Base-by-base conservation (phyloP, 2,329 filamentous ascomycete genomes). In the Talaromyces atroroseus region DNA sequence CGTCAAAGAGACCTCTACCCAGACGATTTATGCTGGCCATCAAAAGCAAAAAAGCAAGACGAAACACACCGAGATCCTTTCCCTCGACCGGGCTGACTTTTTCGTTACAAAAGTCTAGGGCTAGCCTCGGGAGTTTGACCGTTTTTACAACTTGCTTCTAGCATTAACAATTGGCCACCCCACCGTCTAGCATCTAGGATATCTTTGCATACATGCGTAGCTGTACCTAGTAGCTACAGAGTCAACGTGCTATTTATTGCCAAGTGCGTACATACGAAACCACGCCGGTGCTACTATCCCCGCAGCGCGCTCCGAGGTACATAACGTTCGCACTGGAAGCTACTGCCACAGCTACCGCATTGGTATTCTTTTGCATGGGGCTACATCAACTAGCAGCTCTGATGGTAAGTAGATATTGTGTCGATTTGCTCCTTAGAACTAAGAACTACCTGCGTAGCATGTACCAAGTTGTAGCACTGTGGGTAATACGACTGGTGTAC, bases 251-350 rank as follows among this genome's bases (percentile, higher is more conserved):
- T 14, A 36, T 12, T 36, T 14, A 36, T 36, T 36, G 14, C 32
- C 32, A 36, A 36, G 32, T 16, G 14, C 8, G 14, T 36, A 36
- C 32, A 36, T n/a, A n/a, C 32, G 32, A 44, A 44, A 44, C 40
- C 18, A 14, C 20, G 40, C 40, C 20, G 40, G 40, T 20, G 40
- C 23, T 23, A 44, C 40, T 44, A 64, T 62, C 62, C 68, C 67
- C 66, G 66, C 66, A 65, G 63, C 58, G 55, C 54, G 57, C n/a
- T 62, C 66, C 61, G 59, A 61, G 36, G n/a, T 18, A 40, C 36
- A 18, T 18, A 44, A 42, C 38, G 38, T 42, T 42, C 14, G 16
- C 23, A 44, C 40, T 12, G 38, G 7, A 5, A 18, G 16, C n/a
- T 14, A 16, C 34, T 4, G 34, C 36, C 38, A 44, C 40, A 21